Evolutionary conservation across 768 basidiomycete species (phyloP).

Genomic region (Lactarius deliciosus): DNA sequence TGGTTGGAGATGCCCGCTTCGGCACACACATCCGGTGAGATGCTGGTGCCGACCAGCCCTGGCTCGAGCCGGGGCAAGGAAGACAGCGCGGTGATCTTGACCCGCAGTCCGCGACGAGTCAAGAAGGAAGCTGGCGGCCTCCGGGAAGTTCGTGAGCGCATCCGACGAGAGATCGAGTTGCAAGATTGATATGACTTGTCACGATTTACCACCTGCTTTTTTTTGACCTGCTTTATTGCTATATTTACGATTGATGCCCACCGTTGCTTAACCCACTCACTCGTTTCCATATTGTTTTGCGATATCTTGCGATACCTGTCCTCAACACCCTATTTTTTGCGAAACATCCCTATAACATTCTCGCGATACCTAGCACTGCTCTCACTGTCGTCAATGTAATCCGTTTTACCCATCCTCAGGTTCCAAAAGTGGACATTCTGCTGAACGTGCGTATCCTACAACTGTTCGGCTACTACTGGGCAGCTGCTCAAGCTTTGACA

Average conservation of each 20-base stretch:
- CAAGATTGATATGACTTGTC: slow-evolving; percentile 44
- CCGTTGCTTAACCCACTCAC: slow-evolving; percentile 9
- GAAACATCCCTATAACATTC: slow-evolving; percentile 13
- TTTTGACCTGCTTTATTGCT: slow-evolving; percentile 17
- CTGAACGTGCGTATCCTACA: not conserved
- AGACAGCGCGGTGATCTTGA: slow-evolving; percentile 59
- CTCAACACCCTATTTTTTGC: slow-evolving; percentile 9
- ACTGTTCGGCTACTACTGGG: not conserved
- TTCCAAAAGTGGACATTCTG: not conserved
- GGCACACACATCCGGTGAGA: slow-evolving; percentile 26
- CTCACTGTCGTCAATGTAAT: slow-evolving; percentile 21
- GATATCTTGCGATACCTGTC: slow-evolving; percentile 28
- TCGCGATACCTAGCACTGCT: slow-evolving; percentile 25
- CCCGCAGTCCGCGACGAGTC: slow-evolving; percentile 70
- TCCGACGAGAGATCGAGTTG: slow-evolving; percentile 73
- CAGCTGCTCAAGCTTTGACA: not conserved
- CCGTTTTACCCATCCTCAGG: not conserved
- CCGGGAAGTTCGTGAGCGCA: slow-evolving; percentile 78
- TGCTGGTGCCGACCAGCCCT: slow-evolving; percentile 48
- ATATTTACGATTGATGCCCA: slow-evolving; percentile 18
- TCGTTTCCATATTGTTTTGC: slow-evolving; percentile 25
- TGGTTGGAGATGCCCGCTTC: slow-evolving; percentile 61
- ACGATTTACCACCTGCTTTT: slow-evolving; percentile 10
- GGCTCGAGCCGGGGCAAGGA: slow-evolving; percentile 46
- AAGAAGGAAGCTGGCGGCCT: slow-evolving; percentile 71